Evolutionary conservation across 495 filamentous ascomycete genomes (phyloP).

Genomic region (Wilcoxina mikolae): DNA sequence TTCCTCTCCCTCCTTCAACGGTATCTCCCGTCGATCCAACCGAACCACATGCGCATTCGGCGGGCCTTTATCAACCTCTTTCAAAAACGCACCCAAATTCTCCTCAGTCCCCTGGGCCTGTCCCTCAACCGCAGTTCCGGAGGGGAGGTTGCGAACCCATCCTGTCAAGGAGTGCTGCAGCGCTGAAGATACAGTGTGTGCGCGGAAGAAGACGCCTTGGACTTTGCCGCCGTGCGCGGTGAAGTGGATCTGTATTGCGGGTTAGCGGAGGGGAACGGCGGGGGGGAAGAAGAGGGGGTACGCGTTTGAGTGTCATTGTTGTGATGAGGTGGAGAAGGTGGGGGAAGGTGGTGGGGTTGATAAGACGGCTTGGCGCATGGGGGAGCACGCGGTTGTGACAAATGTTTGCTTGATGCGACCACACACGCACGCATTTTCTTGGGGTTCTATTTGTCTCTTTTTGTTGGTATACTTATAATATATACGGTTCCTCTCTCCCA

Average conservation of each 20-base stretch:
- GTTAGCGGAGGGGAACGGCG: background rate
- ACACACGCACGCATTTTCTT: no score
- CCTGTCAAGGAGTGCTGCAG: background rate
- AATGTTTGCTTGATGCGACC: no score
- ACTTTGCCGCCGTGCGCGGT: conserved; percentile 2
- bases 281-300: background rate
- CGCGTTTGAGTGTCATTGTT: background rate
- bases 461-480: no score
- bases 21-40: conserved; percentile 2
- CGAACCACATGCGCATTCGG: conserved; percentile 1
- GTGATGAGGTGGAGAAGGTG: background rate
- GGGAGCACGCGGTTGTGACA: no score
- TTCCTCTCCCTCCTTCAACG: conserved; percentile 3
- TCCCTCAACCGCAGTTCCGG: background rate
- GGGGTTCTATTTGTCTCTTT: no score
- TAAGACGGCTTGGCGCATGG: no score
- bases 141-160: conserved; percentile 7
- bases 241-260: conserved; percentile 8
- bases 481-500: no score
- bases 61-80: conserved; percentile 2
- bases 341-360: background rate
- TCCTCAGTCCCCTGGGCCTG: conserved; percentile 6
- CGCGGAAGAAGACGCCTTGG: conserved; percentile 8
- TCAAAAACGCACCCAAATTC: background rate
- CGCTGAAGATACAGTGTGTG: conserved; percentile 3